Evolutionary conservation across 257 asterid genomes (phyloP), one percentile per base, ranked within the genome.

Genomic region (Oldenlandia corymbosa): DNA sequence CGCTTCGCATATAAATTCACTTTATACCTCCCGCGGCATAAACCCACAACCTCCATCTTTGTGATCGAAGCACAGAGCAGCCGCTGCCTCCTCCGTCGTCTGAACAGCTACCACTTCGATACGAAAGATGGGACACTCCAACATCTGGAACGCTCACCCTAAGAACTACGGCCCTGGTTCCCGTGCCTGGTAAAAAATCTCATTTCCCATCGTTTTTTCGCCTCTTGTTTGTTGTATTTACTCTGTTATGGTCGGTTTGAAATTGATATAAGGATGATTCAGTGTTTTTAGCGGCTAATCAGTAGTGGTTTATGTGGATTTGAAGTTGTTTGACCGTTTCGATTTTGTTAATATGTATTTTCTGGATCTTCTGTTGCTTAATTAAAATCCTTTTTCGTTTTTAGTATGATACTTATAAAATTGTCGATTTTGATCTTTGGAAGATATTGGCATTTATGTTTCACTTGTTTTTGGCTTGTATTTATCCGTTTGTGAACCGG

Each of bases 91-190:
- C 41, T 30, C 26, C 59, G 30, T 42, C 39, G 42, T n/a, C n/a
- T n/a, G n/a, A n/a, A n/a, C n/a, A n/a, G n/a, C n/a, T n/a, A n/a
- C n/a, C n/a, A n/a, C n/a, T 5, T 12, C 24, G 23, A 69, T 49
- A 36, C 39, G 49, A 48, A 3, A 31, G 34, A 78, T 81, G 86
- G 84, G 86, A 0, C 80, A 78, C 78, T 64, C 86, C 41, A 75
- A 81, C 67, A 53, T 78, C 21, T 81, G 81, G 84, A 78, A 78
- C 60, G 56, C 86, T 68, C 84, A 81, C 43, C 86, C 84, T 10
- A 81, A 81, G 63, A 75, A 10, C 46, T 78, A 78, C 45, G 84
- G 86, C 39, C 81, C 84, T 9, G 85, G 88, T 4, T 77, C 85
- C 34, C 77, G 83, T 48, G 75, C 73, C 32, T 71, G 80, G 80